Conservation (phyloP, 2,329 filamentous ascomycete genomes). For the Xylariaceae sp. region DNA sequence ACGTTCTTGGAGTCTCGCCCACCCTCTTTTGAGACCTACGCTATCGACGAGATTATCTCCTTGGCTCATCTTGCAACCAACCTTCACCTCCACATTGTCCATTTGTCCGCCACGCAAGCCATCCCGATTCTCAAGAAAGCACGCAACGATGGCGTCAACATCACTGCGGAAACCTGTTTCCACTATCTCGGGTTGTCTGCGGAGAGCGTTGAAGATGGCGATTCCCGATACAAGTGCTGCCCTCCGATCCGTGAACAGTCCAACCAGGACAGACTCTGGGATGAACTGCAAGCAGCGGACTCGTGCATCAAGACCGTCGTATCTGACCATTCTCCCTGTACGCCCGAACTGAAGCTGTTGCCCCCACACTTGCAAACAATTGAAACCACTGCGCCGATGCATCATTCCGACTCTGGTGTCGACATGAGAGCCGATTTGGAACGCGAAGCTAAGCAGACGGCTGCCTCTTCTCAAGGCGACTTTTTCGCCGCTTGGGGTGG, state of each 20-base stretch:
- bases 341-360: conserved; percentile 86
- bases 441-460: conserved; percentile 33
- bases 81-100: conserved; percentile 87
- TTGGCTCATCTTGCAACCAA: conserved; percentile 75
- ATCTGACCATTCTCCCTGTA: conserved; percentile 94
- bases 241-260: conserved; percentile 78
- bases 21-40: conserved; percentile 84
- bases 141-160: conserved; percentile 68
- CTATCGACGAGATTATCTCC: conserved; percentile 80
- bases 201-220: conserved; percentile 76
- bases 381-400: conserved; percentile 33
- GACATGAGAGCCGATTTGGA: conserved; percentile 40
- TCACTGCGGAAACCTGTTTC: conserved; percentile 94
- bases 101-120: conserved; percentile 83
- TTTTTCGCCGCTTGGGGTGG: conserved; percentile 97
- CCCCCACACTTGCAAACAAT: conserved; percentile 61
- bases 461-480: conserved; percentile 59
- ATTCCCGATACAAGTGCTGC: conserved; percentile 93
- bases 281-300: conserved; percentile 65
- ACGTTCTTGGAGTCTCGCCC: conserved; percentile 92
- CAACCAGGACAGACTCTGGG: conserved; percentile 86
- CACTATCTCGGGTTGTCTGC: conserved; percentile 85
- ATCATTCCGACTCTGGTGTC: conserved; percentile 51
- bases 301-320: conserved; percentile 90
- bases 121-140: conserved; percentile 77